Conservation (phyloP, 352 stramenopile species). For the Pythium phragmiticola region DNA sequence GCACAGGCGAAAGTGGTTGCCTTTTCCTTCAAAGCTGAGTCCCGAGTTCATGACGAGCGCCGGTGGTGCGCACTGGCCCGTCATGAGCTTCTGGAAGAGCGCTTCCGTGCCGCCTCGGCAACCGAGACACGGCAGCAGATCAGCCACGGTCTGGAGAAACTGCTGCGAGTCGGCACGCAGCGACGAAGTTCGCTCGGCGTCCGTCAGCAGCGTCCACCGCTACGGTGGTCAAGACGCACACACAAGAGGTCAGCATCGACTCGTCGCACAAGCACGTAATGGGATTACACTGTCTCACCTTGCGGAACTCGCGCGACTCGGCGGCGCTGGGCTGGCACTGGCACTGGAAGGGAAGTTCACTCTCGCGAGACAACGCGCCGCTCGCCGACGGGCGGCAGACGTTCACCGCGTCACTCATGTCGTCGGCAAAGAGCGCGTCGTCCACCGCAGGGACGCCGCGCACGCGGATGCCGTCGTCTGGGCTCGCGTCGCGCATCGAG, state of each 20-base stretch:
- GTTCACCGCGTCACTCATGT: constrained; percentile 10
- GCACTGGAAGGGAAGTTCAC: constrained; percentile 32
- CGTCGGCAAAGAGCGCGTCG: constrained; percentile 25
- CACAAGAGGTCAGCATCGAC: background rate
- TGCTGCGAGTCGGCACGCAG: constrained; percentile 62
- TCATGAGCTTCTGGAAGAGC: constrained; percentile 70
- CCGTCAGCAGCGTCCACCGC: constrained; percentile 79
- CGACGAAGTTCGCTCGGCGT: constrained; percentile 65
- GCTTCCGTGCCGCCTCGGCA: constrained; percentile 78
- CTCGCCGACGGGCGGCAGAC: constrained; percentile 16
- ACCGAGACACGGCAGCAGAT: constrained; percentile 71
- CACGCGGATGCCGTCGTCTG: constrained; percentile 34
- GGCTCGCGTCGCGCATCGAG: constrained; percentile 32
- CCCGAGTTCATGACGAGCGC: constrained; percentile 52
- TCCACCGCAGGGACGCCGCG: constrained; percentile 21
- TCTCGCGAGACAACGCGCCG: constrained; percentile 21
- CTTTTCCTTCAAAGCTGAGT: constrained; percentile 47
- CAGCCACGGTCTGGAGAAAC: constrained; percentile 70
- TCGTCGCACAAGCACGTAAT: background rate
- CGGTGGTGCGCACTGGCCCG: constrained; percentile 34
- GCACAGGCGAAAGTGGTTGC: constrained; percentile 63
- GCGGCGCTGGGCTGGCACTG: constrained; percentile 66
- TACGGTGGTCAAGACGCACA: constrained; percentile 21
- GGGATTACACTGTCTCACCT: constrained; percentile 37
- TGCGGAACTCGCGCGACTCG: constrained; percentile 80